These are phyloP conservation scores for Acorus calamus DNA, from an alignment of 106 monocot genomes.

Conservation along the genomic window DNA sequence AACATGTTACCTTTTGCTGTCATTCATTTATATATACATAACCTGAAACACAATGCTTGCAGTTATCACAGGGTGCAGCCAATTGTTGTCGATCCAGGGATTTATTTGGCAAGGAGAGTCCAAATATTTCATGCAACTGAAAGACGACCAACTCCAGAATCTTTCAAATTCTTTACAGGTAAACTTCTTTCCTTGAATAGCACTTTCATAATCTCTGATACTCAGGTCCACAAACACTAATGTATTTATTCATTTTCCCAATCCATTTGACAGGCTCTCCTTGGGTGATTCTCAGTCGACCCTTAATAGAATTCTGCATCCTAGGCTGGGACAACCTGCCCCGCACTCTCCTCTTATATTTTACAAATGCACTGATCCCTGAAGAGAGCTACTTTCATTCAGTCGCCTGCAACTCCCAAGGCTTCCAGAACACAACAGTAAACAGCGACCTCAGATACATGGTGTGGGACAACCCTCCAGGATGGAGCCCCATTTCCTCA, in stretches of 20 bases:
- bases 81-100: too few species aligned
- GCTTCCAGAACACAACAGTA: conserved; percentile 44
- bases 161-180: too few species aligned
- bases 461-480: conserved; percentile 46
- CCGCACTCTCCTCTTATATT: conserved; percentile 50
- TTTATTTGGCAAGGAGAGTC: too few species aligned
- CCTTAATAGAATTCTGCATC: conserved; percentile 47
- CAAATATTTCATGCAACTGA: too few species aligned
- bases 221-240: not conserved
- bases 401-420: conserved; percentile 45
- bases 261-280: not conserved
- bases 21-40: too few species aligned
- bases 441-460: conserved; percentile 40
- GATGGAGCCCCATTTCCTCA: conserved; percentile 48
- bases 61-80: too few species aligned
- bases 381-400: conserved; percentile 62
- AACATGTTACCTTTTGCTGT: too few species aligned
- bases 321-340: conserved; percentile 62
- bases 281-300: conserved; percentile 25
- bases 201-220: too few species aligned
- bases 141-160: too few species aligned
- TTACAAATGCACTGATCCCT: conserved; percentile 45
- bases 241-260: not conserved
- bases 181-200: too few species aligned
- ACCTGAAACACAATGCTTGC: too few species aligned